phyloP scores from a whole-genome alignment of 2,329 filamentous ascomycete genomes.

The Penicillium sp. region DNA sequence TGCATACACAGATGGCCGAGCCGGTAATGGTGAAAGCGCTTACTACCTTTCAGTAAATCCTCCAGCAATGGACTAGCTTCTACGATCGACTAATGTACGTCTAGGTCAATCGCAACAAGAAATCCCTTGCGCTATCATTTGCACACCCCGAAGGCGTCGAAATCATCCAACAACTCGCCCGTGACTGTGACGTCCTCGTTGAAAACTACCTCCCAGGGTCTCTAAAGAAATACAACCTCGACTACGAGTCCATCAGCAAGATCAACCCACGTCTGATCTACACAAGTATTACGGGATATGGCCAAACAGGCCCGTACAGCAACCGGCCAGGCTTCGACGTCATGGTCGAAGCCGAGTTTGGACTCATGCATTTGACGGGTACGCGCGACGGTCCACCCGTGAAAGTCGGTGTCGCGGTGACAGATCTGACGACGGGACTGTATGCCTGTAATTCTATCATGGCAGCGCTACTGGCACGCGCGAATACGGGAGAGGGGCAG shows the following conservation, averaged over 20 bases:
- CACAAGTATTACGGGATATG: constrained; percentile 94
- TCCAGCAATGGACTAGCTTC: constrained; percentile 33
- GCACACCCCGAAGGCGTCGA: constrained; percentile 78
- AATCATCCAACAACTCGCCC: constrained; percentile 80
- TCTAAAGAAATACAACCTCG: constrained; percentile 84
- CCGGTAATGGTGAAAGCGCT: constrained; percentile 79
- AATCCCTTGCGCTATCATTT: constrained; percentile 88
- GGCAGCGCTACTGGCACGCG: constrained; percentile 78
- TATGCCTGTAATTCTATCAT: constrained; percentile 95
- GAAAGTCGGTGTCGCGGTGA: constrained; percentile 95
- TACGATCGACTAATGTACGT: not conserved
- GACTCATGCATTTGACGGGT: constrained; percentile 97
- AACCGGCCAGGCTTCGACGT: constrained; percentile 92
- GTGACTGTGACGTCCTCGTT: constrained; percentile 85
- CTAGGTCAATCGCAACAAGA: constrained; percentile 94
- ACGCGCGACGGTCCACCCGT: constrained; percentile 83
- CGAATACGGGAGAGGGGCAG: constrained; percentile 76
- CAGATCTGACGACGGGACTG: constrained; percentile 89
- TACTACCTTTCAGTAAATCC: constrained; percentile 79
- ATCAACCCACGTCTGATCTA: constrained; percentile 89
- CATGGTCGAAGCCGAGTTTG: constrained; percentile 98
- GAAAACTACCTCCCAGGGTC: constrained; percentile 94
- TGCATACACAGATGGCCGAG: constrained; percentile 64
- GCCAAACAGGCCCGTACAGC: constrained; percentile 88
- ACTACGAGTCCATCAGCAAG: constrained; percentile 75